Base-by-base conservation (phyloP, 1,284 basidiomycete species). In the Apiotrichum akiyoshidainum region DNA sequence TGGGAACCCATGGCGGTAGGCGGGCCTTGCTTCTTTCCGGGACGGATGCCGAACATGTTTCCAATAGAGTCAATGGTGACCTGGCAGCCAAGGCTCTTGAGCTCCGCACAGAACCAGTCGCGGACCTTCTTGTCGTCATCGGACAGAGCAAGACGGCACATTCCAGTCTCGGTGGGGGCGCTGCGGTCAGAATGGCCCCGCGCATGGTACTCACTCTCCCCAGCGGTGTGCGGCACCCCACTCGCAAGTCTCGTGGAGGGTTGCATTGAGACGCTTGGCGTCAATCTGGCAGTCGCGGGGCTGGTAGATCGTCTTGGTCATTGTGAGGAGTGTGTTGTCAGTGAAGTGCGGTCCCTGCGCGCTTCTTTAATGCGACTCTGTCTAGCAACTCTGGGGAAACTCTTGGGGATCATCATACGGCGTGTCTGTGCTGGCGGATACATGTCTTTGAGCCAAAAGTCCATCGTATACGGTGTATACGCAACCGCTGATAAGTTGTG, bases 31-130 rank as follows among this genome's bases (percentile, higher is more conserved):
- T 59, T 54, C 49, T 57, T 60, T 22, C 71, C 71, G 0, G 59
- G 52, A 1, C 65, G 64, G 40, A 70, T 60, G 40, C 65, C 65
- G 48, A 73, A 75, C 59, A 74, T 72, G 67, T 74, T 75, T 35
- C 73, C 73, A 66, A 74, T 73, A 22, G 49, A 34, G 56, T 70
- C 68, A 37, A 69, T 56, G 13, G 61, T 65, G 33, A 74, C 69
- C 8, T 46, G 40, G 60, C 72, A 74, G 1, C 71, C 72, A 1
- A 75, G 65, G 41, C 63, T 57, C 55, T 68, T 56, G 31, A 65
- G 60, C 59, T 74, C 68, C 34, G 57, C 49, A 11, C 62, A 51
- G 57, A 73, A 69, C 37, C 37, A 75, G 39, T 68, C 61, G 56
- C 73, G 65, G 42, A 68, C 72, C 14, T 40, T 44, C 14, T 65